Evolutionary conservation across 139 green algal species (phyloP), one percentile per base, ranked within the genome.

Genomic region (Astrephomene gubernaculifera): DNA sequence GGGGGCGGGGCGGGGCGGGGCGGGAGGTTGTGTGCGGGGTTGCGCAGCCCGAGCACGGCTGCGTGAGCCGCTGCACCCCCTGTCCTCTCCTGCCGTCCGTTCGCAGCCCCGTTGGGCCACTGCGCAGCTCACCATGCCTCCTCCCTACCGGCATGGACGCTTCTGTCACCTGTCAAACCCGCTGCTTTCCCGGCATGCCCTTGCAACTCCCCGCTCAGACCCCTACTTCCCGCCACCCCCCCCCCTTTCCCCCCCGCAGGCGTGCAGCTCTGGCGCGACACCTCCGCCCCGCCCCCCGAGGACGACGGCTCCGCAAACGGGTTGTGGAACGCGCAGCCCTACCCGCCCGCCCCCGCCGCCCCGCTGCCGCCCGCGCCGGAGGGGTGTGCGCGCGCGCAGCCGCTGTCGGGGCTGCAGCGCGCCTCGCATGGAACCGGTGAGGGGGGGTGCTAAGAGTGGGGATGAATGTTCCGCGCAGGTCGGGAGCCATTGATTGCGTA

Each of bases 321-420:
- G 33, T 87, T 98, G 29, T 95, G 90, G 86, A 98, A 98, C 68
- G 90, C 68, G 29, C 95, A 97, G 88, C 94, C 94, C 7, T 98
- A 94, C 88, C 63, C 17, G 49, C 92, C 90, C 17, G 86, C 81
- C 2, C 74, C 89, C n/a, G 89, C 90, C 14, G 72, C 96, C 25
- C 90, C 93, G 8, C 36, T 89, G 8, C 90, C 88, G 44, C 25
- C 39, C 14, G 41, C 39, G 21, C 1, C 45, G 21, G 43, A 41
- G 54, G 95, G 95, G 35, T 95, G 92, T 52, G 93, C 94, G 4
- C 87, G 95, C 0, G 89, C 92, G 0, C 83, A 92, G 87, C 36
- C 81, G 4, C 69, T 90, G 25, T n/a, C n/a, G n/a, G 36, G 70
- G 43, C 71, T 75, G 38, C 63, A 92, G 63, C 89, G 89, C 7